These are phyloP conservation scores for Samsoniella hepiali DNA, from an alignment of 2,329 filamentous ascomycete genomes.

Conservation along the genomic window DNA sequence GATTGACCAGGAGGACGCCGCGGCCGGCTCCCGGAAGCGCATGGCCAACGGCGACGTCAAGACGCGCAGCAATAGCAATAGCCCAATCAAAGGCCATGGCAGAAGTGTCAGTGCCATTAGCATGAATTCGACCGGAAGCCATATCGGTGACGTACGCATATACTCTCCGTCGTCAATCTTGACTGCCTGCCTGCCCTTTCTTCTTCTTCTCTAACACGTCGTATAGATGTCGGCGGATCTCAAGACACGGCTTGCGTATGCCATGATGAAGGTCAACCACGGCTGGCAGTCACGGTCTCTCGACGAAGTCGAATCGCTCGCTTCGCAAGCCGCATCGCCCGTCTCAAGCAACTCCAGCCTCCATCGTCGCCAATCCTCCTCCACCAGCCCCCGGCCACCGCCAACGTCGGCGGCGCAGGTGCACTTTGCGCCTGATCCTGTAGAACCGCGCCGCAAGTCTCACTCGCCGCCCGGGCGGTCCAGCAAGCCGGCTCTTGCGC, in stretches of 20 bases:
- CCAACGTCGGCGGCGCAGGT: slow-evolving; percentile 33
- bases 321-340: slow-evolving; percentile 65
- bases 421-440: slow-evolving; percentile 22
- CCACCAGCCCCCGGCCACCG: slow-evolving; percentile 49
- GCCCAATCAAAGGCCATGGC: slow-evolving; percentile 57
- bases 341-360: slow-evolving; percentile 56
- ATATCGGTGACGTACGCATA: slow-evolving; percentile 71
- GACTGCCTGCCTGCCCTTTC: neutral
- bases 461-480: slow-evolving; percentile 37
- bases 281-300: slow-evolving; percentile 80
- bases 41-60: slow-evolving; percentile 75
- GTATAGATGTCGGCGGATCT: slow-evolving; percentile 73
- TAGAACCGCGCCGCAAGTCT: slow-evolving; percentile 28
- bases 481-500: slow-evolving; percentile 43
- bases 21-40: slow-evolving; percentile 59
- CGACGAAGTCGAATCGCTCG: slow-evolving; percentile 71
- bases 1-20: slow-evolving; percentile 37
- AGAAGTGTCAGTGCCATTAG: slow-evolving; percentile 69
- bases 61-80: slow-evolving; percentile 42
- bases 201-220: slow-evolving; percentile 1
- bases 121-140: slow-evolving; percentile 58
- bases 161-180: slow-evolving; percentile 19
- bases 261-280: slow-evolving; percentile 89
- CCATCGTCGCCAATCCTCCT: slow-evolving; percentile 49
- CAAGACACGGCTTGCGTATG: slow-evolving; percentile 81